Percentiles rank a stretch among this genome's conserved stretches.
phyloP scores from a whole-genome alignment of 1,139 yeast species.

The Blastobotrys indianensis region DNA sequence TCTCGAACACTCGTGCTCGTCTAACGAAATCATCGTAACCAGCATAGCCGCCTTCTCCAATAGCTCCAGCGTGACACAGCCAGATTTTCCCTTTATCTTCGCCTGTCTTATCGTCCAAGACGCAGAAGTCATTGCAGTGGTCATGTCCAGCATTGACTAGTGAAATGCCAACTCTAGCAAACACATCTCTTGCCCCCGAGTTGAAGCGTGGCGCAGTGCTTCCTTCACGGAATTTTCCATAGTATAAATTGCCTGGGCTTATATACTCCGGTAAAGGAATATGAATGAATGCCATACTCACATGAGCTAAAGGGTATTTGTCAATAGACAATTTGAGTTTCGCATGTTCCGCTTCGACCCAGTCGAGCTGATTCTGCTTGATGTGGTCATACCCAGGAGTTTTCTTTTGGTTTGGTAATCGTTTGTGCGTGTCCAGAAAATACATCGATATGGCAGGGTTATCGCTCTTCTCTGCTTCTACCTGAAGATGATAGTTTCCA shows the following conservation, averaged over 20 bases:
- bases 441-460: constrained; percentile 55
- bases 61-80: constrained; percentile 92
- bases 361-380: constrained; percentile 63
- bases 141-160: constrained; percentile 87
- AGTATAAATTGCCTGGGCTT: constrained; percentile 39
- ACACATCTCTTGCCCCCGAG: constrained; percentile 48
- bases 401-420: constrained; percentile 57
- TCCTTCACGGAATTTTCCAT: constrained; percentile 65
- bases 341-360: constrained; percentile 43
- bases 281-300: constrained; percentile 88
- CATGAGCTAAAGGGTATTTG: constrained; percentile 41
- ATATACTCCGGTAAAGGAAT: constrained; percentile 85
- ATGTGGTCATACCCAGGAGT: constrained; percentile 84
- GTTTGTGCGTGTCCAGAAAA: constrained; percentile 77
- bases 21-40: constrained; percentile 84
- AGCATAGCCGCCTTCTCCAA: constrained; percentile 92
- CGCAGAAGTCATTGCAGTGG: constrained; percentile 87
- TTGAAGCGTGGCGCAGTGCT: constrained; percentile 73
- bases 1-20: constrained; percentile 63
- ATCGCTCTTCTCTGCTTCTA: constrained; percentile 40
- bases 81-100: constrained; percentile 48
- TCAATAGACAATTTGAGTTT: constrained; percentile 32
- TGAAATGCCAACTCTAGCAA: constrained; percentile 59
- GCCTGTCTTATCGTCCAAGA: constrained; percentile 39
- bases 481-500: constrained; percentile 66